Conservation (phyloP, 2,329 filamentous ascomycete genomes). For the Penicillium sp. region DNA sequence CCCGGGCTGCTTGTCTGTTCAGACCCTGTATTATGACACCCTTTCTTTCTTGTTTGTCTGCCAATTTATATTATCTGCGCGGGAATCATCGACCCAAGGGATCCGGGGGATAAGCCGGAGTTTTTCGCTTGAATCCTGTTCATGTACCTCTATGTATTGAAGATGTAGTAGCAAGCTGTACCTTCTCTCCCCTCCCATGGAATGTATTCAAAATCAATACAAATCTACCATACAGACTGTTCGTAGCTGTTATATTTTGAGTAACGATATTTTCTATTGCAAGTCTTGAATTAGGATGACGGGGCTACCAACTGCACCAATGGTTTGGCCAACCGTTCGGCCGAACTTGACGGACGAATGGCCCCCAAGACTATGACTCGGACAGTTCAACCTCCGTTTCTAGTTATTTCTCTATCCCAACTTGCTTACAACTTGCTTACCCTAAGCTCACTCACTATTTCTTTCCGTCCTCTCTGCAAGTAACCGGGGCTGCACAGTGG, state of each 20-base stretch:
- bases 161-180: constrained; percentile 29
- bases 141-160: constrained; percentile 34
- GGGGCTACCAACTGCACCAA: background rate
- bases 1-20: constrained; percentile 9
- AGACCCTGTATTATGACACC: constrained; percentile 33
- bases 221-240: background rate
- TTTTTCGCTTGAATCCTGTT: constrained; percentile 32
- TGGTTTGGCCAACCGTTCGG: constrained; percentile 11
- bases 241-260: background rate
- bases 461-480: background rate
- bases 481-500: background rate
- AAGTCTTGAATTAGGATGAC: background rate
- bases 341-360: constrained; percentile 21
- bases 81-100: constrained; percentile 31
- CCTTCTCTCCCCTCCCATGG: constrained; percentile 28
- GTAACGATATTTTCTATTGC: background rate
- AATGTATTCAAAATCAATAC: constrained; percentile 19
- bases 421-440: background rate
- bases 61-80: constrained; percentile 31
- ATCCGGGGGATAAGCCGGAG: constrained; percentile 31
- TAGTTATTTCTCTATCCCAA: background rate
- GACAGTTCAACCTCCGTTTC: background rate
- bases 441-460: background rate
- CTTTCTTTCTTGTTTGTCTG: constrained; percentile 28
- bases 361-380: background rate